Base-by-base conservation (phyloP, 2,329 filamentous ascomycete species). In the Lasiodiplodia hormozganensis region DNA sequence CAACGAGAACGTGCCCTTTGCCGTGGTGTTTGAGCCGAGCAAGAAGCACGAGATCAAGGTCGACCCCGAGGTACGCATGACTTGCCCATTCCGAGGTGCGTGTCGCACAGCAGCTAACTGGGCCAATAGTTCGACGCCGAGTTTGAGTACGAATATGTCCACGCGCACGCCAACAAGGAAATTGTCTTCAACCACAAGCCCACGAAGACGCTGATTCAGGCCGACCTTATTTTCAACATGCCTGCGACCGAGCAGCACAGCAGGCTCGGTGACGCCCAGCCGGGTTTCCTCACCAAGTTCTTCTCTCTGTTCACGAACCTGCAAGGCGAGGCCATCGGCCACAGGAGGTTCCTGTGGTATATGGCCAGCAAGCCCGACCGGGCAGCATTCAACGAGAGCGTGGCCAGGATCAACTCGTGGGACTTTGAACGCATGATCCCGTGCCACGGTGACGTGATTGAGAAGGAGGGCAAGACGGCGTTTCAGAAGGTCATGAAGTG, bases 361-460 rank as follows among this genome's bases (percentile, higher is more conserved):
- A 82, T 85, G 1, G 79, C 88, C 36, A 90, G 86, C 66, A 76
- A 80, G 21, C 83, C 81, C 47, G 88, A 97, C 79, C 84, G 92
- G 36, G 72, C 80, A 5, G 89, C 87, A 16, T 96, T 94, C 79
- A 89, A 89, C 71, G 84, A 88, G 70, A 94, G 90, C 73, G 82
- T 93, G 51, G 82, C 80, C 72, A 85, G 86, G 70, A 95, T 98
- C 71, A 84, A 89, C 65, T 77, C 80, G 67, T 99, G 95, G 95
- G 90, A 95, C 69, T 97, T 97, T 77, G 88, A 90, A 71, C 89
- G 89, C 49, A 85, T 98, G 62, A 89, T 99, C 69, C 94, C 95
- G 0, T 98, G 95, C 78, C 96, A 99, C 80, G 96, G 96, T 10
- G 96, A 99, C 81, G 90, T 92, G 18, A 89, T 98, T 72, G 90